Percentiles rank a stretch among this genome's conserved stretches.
Conservation (phyloP, 176 grass and related monocot species). For the Zea mays region Zm-B73-REFERENCE-NAM-5.0 NC_050099.1:2050501-2051000, state of each 20-base stretch:
- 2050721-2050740: conserved; percentile 15
- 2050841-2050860: conserved; percentile 73
- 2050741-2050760: background rate
- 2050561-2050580: conserved; percentile 70
- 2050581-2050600: conserved; percentile 50
- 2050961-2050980: conserved; percentile 39
- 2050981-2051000: conserved; percentile 49
- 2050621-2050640: conserved; percentile 87
- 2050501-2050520: conserved; percentile 78
- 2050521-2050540: conserved; percentile 68
- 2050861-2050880: conserved; percentile 35
- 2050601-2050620: conserved; percentile 47
- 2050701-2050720: conserved; percentile 33
- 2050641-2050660: conserved; percentile 78
- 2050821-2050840: conserved; percentile 80
- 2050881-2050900: conserved; percentile 22
- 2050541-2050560: conserved; percentile 76
- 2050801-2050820: conserved; percentile 61
- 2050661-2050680: conserved; percentile 81
- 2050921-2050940: conserved; percentile 10
- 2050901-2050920: background rate
- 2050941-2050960: conserved; percentile 15
- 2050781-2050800: conserved; percentile 73
- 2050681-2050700: conserved; percentile 63
- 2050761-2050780: conserved; percentile 30